Evolutionary conservation across 129 eudicot genomes (phyloP), one percentile per base, ranked within the genome.

Genomic region (Flaveria linearis): DNA sequence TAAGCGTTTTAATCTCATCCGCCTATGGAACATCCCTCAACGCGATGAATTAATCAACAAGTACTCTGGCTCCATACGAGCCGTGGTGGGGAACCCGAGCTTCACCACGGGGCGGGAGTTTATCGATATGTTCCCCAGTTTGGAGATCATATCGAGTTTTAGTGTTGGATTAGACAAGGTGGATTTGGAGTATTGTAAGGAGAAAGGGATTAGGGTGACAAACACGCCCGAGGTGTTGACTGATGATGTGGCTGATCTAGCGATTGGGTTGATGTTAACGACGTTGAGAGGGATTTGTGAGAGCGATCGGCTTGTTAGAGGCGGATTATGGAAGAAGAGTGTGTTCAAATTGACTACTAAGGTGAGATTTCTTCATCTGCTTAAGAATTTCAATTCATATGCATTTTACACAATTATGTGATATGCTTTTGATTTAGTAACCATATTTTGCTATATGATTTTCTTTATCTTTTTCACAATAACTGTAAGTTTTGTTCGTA

Each of bases 181-280:
- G 13, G 89, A 89, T 79, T 78, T 89, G 80, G 91, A 4, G 15
- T 81, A 84, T 71, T 89, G 91, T 72, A 87, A 85, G 78, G 86
- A 76, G 79, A 89, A 77, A 78, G 89, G 91, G 23, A 83, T 89
- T 71, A 78, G 89, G 81, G 96, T 89, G 52, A 86, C 85, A 0
- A 82, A 85, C 77, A 87, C 91, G 23, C 96, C 91, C 0, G 91
- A 89, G 43, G 87, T 84, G 70, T 83, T 81, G 83, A 87, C 91
- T 4, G 89, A 89, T 0, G 96, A 89, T 26, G 96, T 89, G 18
- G 96, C 96, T 43, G 96, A 89, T 61, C 17, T 81, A 72, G 91
- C 96, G 0, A 85, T 89, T 33, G 84, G 86, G 9, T 82, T 89
- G 84, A 83, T 87, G 8, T 46, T 89, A 72, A 74, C 96, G 41